phyloP scores from a whole-genome alignment of 345 rosid genomes.

The Combretum micranthum region DNA sequence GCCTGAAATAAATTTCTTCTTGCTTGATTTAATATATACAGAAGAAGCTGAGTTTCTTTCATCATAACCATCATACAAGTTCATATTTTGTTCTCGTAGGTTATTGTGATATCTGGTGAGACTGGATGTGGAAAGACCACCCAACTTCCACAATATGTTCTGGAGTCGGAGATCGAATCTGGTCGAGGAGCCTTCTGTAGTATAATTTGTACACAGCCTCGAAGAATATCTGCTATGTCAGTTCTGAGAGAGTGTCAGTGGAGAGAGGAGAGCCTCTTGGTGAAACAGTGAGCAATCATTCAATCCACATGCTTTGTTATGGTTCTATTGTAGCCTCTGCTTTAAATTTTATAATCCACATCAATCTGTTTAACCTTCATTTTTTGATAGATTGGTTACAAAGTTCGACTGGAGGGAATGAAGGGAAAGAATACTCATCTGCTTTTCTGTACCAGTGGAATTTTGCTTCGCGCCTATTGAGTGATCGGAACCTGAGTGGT shows the following conservation, averaged over 20 bases:
- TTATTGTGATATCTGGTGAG: slow-evolving; percentile 93
- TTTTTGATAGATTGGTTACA: slow-evolving; percentile 91
- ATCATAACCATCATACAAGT: not conserved
- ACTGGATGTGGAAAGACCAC: slow-evolving; percentile 99
- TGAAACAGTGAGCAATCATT: slow-evolving; percentile 60
- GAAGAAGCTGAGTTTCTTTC: not conserved
- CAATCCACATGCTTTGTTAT: not conserved
- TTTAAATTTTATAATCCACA: too few relatives aligned
- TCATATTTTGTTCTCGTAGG: slow-evolving; percentile 36
- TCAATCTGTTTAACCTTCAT: slow-evolving; percentile 23
- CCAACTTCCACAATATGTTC: slow-evolving; percentile 90
- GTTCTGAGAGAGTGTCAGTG: slow-evolving; percentile 93
- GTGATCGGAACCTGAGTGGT: slow-evolving; percentile 86
- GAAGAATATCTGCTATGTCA: slow-evolving; percentile 97
- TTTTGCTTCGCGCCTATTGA: slow-evolving; percentile 81
- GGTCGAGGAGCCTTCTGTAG: slow-evolving; percentile 98
- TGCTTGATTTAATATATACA: not conserved
- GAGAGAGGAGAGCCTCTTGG: slow-evolving; percentile 99
- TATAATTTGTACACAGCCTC: slow-evolving; percentile 96
- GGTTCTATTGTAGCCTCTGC: too few relatives aligned
- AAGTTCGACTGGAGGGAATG: slow-evolving; percentile 97
- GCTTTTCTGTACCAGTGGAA: slow-evolving; percentile 97
- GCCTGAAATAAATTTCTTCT: not conserved
- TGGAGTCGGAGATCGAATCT: slow-evolving; percentile 96
- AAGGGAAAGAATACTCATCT: slow-evolving; percentile 90